Base-by-base conservation (phyloP, 169 alveolate genomes). In the Plasmodium gaboni region DNA sequence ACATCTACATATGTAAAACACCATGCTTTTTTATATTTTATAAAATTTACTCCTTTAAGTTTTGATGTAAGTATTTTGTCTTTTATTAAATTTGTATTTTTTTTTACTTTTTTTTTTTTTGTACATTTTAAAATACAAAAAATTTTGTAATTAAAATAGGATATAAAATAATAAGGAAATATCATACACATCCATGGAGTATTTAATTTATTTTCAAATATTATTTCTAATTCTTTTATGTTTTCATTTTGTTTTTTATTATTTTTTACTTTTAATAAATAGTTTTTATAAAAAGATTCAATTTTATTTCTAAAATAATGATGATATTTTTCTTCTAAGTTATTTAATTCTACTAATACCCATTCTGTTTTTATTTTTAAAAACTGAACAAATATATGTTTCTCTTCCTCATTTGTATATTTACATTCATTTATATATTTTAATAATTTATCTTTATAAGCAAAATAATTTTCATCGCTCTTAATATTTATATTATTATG, bases 11-110 rank as follows among this genome's bases (percentile, higher is more conserved):
- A 94, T 1, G 92, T 92, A n/a, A 93, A 73, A 48, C 91, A 93
- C 88, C 89, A 94, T 8, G 95, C 76, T 57, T 88, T 91, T 76
- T 94, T 94, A 68, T 92, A 91, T 51, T 88, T 78, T 80, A 91
- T 83, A 74, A 87, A 94, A 55, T 42, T 32, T 10, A 64, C 38
- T 89, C 95, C 83, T 74, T 51, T 55, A 92, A 93, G 17, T 83
- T 67, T 44, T 48, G 73, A 51, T 10, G 22, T 53, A 24, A 83
- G 44, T n/a, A 68, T 72, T 26, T 67, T 83, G 26, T 68, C 91
- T 19, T 83, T 68, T 8, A 46, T 50, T 7, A 51, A 26, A 72
- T 32, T 46, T 2, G 17, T 46, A 17, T 12, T 50, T 8, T 9
- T 68, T 32, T 5, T 42, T n/a, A 50, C 89, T 38, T 9, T 5